Base-by-base conservation (phyloP, 73 alveolate genomes). In the Paramecium sexaurelia region DNA sequence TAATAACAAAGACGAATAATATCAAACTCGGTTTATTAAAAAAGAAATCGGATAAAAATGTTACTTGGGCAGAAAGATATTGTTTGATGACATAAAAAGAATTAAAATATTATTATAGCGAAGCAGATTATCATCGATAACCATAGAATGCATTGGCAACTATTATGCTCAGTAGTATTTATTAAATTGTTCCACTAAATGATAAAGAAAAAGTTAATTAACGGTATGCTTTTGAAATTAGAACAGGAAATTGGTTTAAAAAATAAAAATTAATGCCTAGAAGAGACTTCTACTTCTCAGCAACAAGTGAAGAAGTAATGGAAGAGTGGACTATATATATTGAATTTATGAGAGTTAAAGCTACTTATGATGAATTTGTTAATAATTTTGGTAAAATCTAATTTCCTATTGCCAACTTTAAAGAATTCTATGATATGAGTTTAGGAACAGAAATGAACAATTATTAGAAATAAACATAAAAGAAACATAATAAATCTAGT, bases 311-410 rank as follows among this genome's bases (percentile, higher is more conserved):
- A 47, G 94, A 88, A 17, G 6, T 26, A 40, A 40, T 68, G 37
- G 94, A 88, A 69, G 94, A 88, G 71, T 88, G 94, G 94, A 40
- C 68, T 29, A 88, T 88, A 7, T 88, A 41, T 36, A 68, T 88
- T 5, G 87, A 88, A 68, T 68, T 88, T 88, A 87, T 84, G 20
- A 88, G 75, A 88, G 87, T 87, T n/a, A 88, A 88, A 27, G 89
- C 94, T 0, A 36, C 75, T 1, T 68, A 88, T 68, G 51, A 68
- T 37, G 94, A 88, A 39, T 88, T 88, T 71, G 91, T 41, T 26
- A 36, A 55, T 39, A 82, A 88, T 43, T 88, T 43, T 69, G 94
- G 94, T 26, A 88, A 88, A 69, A 82, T 88, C 8, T 78, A 37
- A 39, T 78, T 78, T 24, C 90, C 90, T 17, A 78, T 78, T 10